Evolutionary conservation across 768 basidiomycete genomes (phyloP).

Genomic region (Lepiota venenata): DNA sequence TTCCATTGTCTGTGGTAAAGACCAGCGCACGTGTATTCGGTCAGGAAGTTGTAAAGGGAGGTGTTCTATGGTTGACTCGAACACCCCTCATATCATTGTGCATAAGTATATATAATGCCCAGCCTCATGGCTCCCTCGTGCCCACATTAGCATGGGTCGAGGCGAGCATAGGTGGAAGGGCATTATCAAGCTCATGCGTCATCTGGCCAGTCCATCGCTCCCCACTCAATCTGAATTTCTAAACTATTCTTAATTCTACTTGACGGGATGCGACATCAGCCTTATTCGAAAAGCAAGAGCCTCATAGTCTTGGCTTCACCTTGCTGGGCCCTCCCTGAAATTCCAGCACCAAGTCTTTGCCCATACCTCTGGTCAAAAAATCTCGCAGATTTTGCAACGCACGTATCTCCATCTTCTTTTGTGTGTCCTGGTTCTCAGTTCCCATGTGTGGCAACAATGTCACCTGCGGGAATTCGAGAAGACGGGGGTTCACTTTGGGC

Average conservation of each 20-base stretch:
- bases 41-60: not conserved
- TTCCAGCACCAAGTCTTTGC: slow-evolving; percentile 69
- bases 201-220: not conserved
- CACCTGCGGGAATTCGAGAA: slow-evolving; percentile 80
- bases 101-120: not conserved
- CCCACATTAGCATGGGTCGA: not conserved
- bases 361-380: slow-evolving; percentile 59
- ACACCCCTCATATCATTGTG: not conserved
- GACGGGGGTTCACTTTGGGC: slow-evolving; percentile 72
- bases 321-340: slow-evolving; percentile 20
- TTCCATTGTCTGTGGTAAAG: not conserved
- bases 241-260: slow-evolving; percentile 68
- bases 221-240: not conserved
- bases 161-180: not conserved
- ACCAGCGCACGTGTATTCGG: not conserved
- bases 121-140: slow-evolving; percentile 23
- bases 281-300: slow-evolving; percentile 3
- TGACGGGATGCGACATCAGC: slow-evolving; percentile 33
- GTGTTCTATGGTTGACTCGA: no score
- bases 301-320: slow-evolving; percentile 27
- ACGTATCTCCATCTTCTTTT: slow-evolving; percentile 82
- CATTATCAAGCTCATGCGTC: no score
- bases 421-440: slow-evolving; percentile 79
- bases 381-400: slow-evolving; percentile 76
- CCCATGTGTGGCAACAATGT: slow-evolving; percentile 92